These are phyloP conservation scores for Beauveria pseudobassiana DNA, from an alignment of 2,329 filamentous ascomycete genomes.

Conservation along the genomic window DNA sequence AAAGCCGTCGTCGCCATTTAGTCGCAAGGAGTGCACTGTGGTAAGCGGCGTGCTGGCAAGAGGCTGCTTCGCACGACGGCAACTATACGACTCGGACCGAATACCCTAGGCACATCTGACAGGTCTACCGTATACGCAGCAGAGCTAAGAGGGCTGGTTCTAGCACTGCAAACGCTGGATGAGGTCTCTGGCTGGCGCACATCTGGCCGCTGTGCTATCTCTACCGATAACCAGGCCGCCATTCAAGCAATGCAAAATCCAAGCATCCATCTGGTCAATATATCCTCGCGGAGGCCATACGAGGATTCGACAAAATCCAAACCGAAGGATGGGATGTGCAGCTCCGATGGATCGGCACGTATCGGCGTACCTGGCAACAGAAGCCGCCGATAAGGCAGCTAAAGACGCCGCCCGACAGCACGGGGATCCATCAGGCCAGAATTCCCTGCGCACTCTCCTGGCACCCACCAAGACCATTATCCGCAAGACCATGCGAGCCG, in stretches of 20 bases:
- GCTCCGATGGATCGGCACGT: constrained; percentile 17
- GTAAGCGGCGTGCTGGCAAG: no score
- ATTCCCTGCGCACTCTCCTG: no score
- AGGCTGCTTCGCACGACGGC: no score
- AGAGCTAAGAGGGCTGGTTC: constrained; percentile 20
- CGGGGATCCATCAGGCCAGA: no score
- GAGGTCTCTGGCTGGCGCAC: constrained; percentile 12
- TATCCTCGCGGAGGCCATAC: constrained; percentile 19
- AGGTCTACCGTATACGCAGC: constrained; percentile 23
- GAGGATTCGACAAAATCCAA: constrained; percentile 13
- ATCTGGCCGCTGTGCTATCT: constrained; percentile 19
- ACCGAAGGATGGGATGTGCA: constrained; percentile 10
- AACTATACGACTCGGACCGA: neutral
- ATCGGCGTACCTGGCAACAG: constrained; percentile 15
- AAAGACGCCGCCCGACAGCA: no score
- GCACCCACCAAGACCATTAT: no score
- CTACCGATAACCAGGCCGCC: constrained; percentile 25
- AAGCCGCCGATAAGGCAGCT: no score
- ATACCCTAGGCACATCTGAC: constrained; percentile 19
- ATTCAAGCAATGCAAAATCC: constrained; percentile 22
- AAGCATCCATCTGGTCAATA: constrained; percentile 22
- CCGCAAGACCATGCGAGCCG: no score
- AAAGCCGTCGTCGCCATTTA: no score
- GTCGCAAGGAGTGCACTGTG: no score
- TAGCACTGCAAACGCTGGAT: constrained; percentile 20